Evolutionary conservation across 345 rosid species (phyloP).

Genomic region (thale cress (Arabidopsis thaliana)): TAIR10.1 NC_003074.8:8765501-8766000

Average conservation of each 20-base stretch:
- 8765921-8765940: not conserved
- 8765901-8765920: not conserved
- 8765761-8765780: not conserved
- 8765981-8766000: no score
- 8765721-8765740: not conserved
- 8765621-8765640: not conserved
- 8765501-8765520: no score
- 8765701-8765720: not conserved
- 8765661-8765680: not conserved
- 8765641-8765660: not conserved
- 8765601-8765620: not conserved
- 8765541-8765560: no score
- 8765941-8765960: not conserved
- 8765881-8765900: not conserved
- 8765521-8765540: no score
- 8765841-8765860: not conserved
- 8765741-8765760: not conserved
- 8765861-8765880: not conserved
- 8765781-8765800: conserved; percentile 8
- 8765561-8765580: no score
- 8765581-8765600: no score
- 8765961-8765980: not conserved
- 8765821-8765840: not conserved
- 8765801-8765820: not conserved
- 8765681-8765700: not conserved